A percentile compares a stretch with the other conserved stretches of the same genome.
phyloP scores from a whole-genome alignment of 768 basidiomycete species.

The Tulasnella sp. region DNA sequence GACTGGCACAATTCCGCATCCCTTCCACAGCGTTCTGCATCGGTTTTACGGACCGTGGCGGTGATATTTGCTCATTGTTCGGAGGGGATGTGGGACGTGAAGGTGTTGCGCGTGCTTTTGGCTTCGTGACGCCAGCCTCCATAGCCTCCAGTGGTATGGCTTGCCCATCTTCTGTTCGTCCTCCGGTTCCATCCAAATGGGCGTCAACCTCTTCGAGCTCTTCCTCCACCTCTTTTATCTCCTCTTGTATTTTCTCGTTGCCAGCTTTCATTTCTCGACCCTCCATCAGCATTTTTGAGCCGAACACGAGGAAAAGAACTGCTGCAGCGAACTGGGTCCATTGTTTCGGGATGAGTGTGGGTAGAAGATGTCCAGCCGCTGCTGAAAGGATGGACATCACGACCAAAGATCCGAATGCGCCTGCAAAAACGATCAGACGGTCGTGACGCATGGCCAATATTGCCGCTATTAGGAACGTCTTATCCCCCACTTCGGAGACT shows the following conservation, averaged over 20 bases:
- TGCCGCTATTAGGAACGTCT: conserved; percentile 82
- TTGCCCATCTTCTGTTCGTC: conserved; percentile 38
- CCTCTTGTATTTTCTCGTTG: conserved; percentile 80
- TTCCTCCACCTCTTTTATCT: conserved; percentile 93
- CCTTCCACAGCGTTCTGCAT: conserved; percentile 48
- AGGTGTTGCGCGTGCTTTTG: not conserved
- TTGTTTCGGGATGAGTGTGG: conserved; percentile 68
- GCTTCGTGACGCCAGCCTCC: conserved; percentile 56
- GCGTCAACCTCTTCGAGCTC: conserved; percentile 75
- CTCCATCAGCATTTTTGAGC: conserved; percentile 83
- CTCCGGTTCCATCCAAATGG: conserved; percentile 40
- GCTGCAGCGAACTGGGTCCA: conserved; percentile 74
- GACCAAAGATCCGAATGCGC: conserved; percentile 81
- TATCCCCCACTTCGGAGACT: conserved; percentile 91
- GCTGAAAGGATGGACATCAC: conserved; percentile 94
- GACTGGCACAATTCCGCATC: conserved; percentile 72
- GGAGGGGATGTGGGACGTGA: conserved; percentile 9
- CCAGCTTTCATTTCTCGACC: conserved; percentile 74
- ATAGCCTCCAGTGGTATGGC: conserved; percentile 66
- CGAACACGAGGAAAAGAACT: conserved; percentile 84
- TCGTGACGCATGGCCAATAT: conserved; percentile 82
- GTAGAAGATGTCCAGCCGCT: conserved; percentile 86
- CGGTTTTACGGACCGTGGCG: not conserved
- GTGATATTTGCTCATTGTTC: not conserved
- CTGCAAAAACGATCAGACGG: conserved; percentile 75